Base-by-base conservation (phyloP, 768 basidiomycete genomes). In the Rhodotorula kratochvilovae region DNA sequence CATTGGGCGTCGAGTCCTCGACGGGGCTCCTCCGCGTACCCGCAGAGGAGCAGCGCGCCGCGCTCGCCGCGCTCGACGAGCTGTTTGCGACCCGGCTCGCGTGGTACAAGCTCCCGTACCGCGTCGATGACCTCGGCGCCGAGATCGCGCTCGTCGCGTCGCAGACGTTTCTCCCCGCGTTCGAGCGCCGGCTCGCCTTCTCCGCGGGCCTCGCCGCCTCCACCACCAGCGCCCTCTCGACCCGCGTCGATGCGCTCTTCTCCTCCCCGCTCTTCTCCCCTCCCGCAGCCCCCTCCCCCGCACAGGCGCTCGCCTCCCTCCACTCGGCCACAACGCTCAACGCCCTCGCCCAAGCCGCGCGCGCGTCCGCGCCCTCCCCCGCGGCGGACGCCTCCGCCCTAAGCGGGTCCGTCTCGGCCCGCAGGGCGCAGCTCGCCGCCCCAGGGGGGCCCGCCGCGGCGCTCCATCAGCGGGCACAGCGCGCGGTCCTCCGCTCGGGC, bases 81-180 rank as follows among this genome's bases (percentile, higher is more conserved):
- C 51, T 68, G 12, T 51, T 77, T 35, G 45, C 48, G 31, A 43
- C 17, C 1, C 64, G 76, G 16, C 45, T 78, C n/a, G 61, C 66
- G 31, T 77, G 76, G 75, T 77, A 74, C 73, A 73, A 75, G 57
- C 67, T 78, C 12, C 76, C 75, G 5, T 56, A 68, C 45, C 66
- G 72, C 17, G 68, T 61, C 27, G 78, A 78, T 66, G 78, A 77
- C 68, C 54, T 78, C 16, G 45, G 50, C 25, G 54, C 71, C 42
- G 78, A 78, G 17, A 11, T 77, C 17, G 63, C 69, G 11, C 51
- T 68, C 43, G 63, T 59, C 43, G 42, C 61, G 19, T 31, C 17
- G 5, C 16, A 53, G 42, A 33, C 67, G 12, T 77, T 68, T 64
- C 61, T 75, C 36, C 70, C 46, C 15, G 2, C 35, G 13, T 64